Base-by-base conservation (phyloP, 345 rosid genomes). In the Capsella bursapastoris region DNA sequence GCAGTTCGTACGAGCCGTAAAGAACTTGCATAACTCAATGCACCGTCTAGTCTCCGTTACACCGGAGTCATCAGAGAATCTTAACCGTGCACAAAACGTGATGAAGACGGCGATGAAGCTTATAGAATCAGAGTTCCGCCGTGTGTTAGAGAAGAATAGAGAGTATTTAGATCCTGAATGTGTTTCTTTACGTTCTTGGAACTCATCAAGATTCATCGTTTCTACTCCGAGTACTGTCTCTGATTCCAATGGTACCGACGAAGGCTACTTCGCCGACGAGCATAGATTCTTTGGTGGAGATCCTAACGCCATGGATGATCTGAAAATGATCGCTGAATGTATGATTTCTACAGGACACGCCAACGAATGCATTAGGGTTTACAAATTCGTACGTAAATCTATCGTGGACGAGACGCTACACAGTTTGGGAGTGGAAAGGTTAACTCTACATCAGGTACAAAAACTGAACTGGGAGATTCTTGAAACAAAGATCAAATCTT, bases 291-390 rank as follows among this genome's bases (percentile, higher is more conserved):
- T 75, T 78, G 29, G 61, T 11, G 43, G 90, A 73, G 56, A 75
- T 22, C 12, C 56, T 4, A 72, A 66, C 73, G 79, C 79, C 0
- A 90, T 94, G 92, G 79, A 84, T 32, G 90, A 91, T 70, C 78
- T 89, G 61, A 85, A 77, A 62, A 79, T 84, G 50, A 88, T 93
- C 2, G 96, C 96, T 0, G 97, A 93, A 41, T 89, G 98, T 66
- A 93, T 93, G 98, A 87, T 93, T 29, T 64, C 80, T 4, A 70
- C 90, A 2, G 98, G 98, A 8, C 91, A 88, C 49, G 81, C 82
- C 10, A 85, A 85, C 64, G 98, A 93, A 73, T 93, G 97, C 69
- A 52, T 88, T n/a, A 57, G 49, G 34, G 78, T 83, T 1, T 93
- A 93, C 81, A 81, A 68, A 48, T 47, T 78, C 7, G 82, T 86